Base-by-base conservation (phyloP, 345 rosid species). In the Populus tremula region DNA sequence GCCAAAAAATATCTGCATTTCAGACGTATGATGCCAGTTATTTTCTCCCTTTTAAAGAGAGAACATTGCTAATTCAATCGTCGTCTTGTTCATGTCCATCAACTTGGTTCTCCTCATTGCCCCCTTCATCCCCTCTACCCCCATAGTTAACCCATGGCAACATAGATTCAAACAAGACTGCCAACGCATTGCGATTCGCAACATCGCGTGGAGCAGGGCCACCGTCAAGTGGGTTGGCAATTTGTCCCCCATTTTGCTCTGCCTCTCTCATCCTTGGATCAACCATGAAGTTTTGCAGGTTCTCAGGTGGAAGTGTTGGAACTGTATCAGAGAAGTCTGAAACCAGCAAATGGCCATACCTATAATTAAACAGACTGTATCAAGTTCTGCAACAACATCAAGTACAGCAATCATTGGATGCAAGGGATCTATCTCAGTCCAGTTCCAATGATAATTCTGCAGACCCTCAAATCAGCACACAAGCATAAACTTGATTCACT, bases 281-380 rank as follows among this genome's bases (percentile, higher is more conserved):
- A 77, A 87, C 88, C 81, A 91, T 86, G 85, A 94, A 91, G 77
- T 94, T 87, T 87, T 91, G 93, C 71, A 92, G 80, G 85, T 90
- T 91, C 76, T 90, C 97, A 18, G 96, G 96, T 17, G 98, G 94
- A 74, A 91, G 90, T 35, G 96, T 86, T 45, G 93, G 83, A 79
- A 88, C 82, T 7, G 88, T 72, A 85, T 94, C 95, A 53, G 95
- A 91, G 81, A 92, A 94, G 74, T 94, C 97, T 74, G 90, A 91
- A 20, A 88, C 89, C 84, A 85, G 53, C 82, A 94, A 78, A 88
- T 94, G 94, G 69, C 77, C 81, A 71, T 79, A 79, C 78, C 82
- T 79, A 61, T 47, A 69, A 69, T 65, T 31, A 16, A 59, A 59
- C 25, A 23, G n/a, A 59, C n/a, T 54, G 25, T 21, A 21, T 54